phyloP scores from a whole-genome alignment of 2,329 filamentous ascomycete species.

The Chaetomium strumarium region DNA sequence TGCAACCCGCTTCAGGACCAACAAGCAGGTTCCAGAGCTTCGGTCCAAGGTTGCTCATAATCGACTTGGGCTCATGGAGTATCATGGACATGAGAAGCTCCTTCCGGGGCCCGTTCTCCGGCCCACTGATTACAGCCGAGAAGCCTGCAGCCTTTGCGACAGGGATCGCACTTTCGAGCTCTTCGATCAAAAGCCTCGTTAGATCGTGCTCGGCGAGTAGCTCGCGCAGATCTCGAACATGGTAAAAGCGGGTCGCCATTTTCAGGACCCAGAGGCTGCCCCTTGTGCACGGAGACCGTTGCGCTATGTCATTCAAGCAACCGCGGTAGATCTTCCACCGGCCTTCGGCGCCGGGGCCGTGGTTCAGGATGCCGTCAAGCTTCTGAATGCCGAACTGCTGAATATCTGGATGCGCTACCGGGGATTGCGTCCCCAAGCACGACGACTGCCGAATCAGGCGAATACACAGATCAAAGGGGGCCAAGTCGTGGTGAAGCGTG shows the following conservation, averaged over 20 bases:
- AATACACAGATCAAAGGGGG: conserved; percentile 50
- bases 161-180: conserved; percentile 53
- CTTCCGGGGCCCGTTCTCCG: conserved; percentile 47
- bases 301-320: conserved; percentile 63
- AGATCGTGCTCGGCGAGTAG: conserved; percentile 58
- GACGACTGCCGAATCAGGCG: conserved; percentile 68
- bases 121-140: conserved; percentile 41
- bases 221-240: conserved; percentile 47
- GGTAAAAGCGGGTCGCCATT: conserved; percentile 41
- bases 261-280: conserved; percentile 66
- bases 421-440: conserved; percentile 45
- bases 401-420: conserved; percentile 54
- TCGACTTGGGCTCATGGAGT: conserved; percentile 51
- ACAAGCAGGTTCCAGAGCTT: conserved; percentile 69
- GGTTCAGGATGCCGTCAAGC: conserved; percentile 53
- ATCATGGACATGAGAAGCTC: conserved; percentile 56
- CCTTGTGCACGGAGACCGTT: conserved; percentile 57
- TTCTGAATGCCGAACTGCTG: conserved; percentile 58
- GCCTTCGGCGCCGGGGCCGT: conserved; percentile 48
- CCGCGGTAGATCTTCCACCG: conserved; percentile 57
- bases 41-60: conserved; percentile 56
- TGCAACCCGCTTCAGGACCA: conserved; percentile 53
- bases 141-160: conserved; percentile 38
- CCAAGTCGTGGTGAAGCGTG: conserved; percentile 30
- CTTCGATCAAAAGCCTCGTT: conserved; percentile 55